Conservation (phyloP, 2,329 filamentous ascomycete species). For the Cadophora luteo-olivacea region DNA sequence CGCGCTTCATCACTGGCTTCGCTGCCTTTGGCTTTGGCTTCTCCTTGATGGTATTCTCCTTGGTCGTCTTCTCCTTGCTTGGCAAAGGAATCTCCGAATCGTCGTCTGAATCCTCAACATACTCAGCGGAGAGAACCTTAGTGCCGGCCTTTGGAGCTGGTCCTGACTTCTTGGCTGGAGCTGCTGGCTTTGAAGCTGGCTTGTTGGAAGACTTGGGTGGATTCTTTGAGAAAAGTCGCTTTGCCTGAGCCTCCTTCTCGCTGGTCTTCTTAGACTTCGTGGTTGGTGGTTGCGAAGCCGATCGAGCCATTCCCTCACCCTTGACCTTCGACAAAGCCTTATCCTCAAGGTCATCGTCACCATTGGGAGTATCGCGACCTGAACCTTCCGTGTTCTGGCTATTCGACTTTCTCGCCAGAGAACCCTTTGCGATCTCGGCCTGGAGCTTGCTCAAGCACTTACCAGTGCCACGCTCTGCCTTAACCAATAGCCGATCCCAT, state of each 20-base stretch:
- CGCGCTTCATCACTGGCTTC: conserved; percentile 52
- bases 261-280: conserved; percentile 63
- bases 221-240: conserved; percentile 55
- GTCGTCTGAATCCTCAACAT: conserved; percentile 44
- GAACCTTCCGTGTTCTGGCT: conserved; percentile 58
- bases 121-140: conserved; percentile 43
- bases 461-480: conserved; percentile 63
- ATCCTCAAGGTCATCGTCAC: conserved; percentile 48
- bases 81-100: conserved; percentile 33
- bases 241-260: conserved; percentile 61
- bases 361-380: conserved; percentile 46
- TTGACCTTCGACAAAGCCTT: conserved; percentile 45
- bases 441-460: conserved; percentile 68
- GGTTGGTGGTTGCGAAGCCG: conserved; percentile 57
- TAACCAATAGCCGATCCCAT: conserved; percentile 67
- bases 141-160: conserved; percentile 36
- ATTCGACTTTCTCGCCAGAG: conserved; percentile 55
- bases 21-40: conserved; percentile 46
- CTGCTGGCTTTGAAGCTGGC: conserved; percentile 26
- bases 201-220: conserved; percentile 23
- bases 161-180: conserved; percentile 32
- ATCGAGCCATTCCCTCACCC: conserved; percentile 55
- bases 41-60: not conserved
- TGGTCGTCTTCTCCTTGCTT: conserved; percentile 39
- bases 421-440: conserved; percentile 54